Evolutionary conservation across 176 grass and related monocot species (phyloP), one percentile per base, ranked within the genome.

Genomic region (Oropetium thomaeum): DNA sequence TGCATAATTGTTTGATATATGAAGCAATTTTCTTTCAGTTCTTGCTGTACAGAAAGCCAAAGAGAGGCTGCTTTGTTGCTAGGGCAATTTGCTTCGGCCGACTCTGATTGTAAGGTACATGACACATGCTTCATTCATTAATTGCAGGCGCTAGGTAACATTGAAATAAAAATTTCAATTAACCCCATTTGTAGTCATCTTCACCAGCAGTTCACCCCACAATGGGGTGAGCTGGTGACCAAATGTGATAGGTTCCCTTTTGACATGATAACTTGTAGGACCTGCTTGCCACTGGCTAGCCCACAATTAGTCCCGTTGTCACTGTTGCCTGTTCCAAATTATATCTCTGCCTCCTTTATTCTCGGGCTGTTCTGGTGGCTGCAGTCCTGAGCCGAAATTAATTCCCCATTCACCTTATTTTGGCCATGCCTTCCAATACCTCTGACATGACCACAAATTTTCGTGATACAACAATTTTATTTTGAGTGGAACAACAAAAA

Each of bases 31-130:
- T 25, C 71, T 69, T 69, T 80, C 79, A 99, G 96, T 84, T 99
- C 96, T 63, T 99, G 82, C 31, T 99, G 96, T 68, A 99, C 89
- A 1, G 96, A 99, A 81, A 99, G 96, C 77, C 96, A 99, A 92
- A 92, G 96, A 77, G 96, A 99, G 85, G 96, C 96, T 80, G 96
- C 96, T 79, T 90, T 99, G 57, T 90, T 99, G 54, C 76, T 99
- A 58, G 96, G 96, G 65, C 96, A 99, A 70, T 99, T 99, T 88
- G 96, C 96, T 79, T 99, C 96, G 1, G 87, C 96, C 45, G 96
- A 99, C 66, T 99, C 96, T 32, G 96, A 99, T 66, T 96, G 92
- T 87, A 99, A 99, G 92, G 96, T 99, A 58, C 41, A 28, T 58
- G 39, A 78, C 6, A 62, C 62, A 80, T 59, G 48, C 51, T 86